These are phyloP conservation scores for Glomus cerebriforme DNA, from an alignment of 192 early-diverging fungal species.

Conservation along the genomic window DNA sequence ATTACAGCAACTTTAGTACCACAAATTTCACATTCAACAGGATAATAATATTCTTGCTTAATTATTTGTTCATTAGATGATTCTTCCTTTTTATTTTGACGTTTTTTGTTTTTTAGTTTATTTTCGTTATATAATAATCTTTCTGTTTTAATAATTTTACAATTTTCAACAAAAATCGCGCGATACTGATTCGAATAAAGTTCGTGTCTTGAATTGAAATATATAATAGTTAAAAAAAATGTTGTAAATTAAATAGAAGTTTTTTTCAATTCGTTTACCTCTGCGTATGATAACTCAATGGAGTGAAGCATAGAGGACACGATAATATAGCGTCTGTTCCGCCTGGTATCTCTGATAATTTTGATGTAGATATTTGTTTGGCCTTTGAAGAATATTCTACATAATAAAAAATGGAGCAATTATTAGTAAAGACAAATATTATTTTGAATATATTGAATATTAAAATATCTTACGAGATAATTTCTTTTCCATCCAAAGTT, in stretches of 20 bases:
- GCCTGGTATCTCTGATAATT: conserved; percentile 25
- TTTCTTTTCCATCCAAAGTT: conserved; percentile 55
- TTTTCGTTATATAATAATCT: conserved; percentile 39
- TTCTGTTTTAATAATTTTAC: conserved; percentile 48
- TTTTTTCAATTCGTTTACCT: conserved; percentile 39
- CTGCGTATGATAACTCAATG: conserved; percentile 64
- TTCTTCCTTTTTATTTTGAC: no score
- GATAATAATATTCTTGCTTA: conserved; percentile 43
- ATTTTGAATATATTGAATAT: no score
- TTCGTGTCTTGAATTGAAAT: conserved; percentile 48
- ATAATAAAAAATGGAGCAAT: no score
- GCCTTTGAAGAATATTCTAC: neutral
- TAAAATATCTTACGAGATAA: conserved; percentile 50
- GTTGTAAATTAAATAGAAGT: neutral
- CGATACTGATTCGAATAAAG: conserved; percentile 61
- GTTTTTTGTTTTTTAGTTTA: conserved; percentile 19
- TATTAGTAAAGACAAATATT: no score
- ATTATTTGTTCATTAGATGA: neutral
- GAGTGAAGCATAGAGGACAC: conserved; percentile 64
- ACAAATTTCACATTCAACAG: conserved; percentile 61
- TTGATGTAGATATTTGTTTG: no score
- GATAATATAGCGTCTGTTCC: conserved; percentile 59
- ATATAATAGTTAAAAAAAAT: neutral
- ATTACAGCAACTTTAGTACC: conserved; percentile 62
- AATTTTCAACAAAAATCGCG: conserved; percentile 71